Percentiles rank a stretch among this genome's conserved stretches.
Conservation (phyloP, 257 asterid genomes). For the Buddleja alternifolia region DNA sequence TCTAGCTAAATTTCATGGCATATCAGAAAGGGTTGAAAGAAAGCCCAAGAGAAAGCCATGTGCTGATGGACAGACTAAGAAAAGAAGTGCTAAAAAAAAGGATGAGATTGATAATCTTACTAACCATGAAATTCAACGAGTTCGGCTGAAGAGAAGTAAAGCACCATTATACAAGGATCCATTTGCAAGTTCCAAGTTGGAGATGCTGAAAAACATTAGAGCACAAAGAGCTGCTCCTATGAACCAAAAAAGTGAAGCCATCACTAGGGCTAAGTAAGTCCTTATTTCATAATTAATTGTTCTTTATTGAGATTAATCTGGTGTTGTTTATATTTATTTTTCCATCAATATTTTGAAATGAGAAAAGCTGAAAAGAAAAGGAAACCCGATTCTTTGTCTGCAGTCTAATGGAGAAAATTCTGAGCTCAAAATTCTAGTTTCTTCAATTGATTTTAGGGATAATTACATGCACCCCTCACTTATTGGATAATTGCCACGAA, state of each 20-base stretch:
- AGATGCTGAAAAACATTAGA: constrained; percentile 77
- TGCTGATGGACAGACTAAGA: constrained; percentile 50
- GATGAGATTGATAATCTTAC: constrained; percentile 36
- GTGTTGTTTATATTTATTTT: too few relatives aligned
- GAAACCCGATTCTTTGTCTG: too few relatives aligned
- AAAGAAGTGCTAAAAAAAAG: constrained; percentile 42
- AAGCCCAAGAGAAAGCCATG: constrained; percentile 60
- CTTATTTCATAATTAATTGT: neutral
- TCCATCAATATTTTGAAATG: too few relatives aligned
- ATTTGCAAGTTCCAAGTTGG: constrained; percentile 68
- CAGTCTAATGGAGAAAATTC: too few relatives aligned
- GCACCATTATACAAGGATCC: constrained; percentile 80
- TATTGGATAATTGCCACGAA: too few relatives aligned
- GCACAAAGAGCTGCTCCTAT: constrained; percentile 64
- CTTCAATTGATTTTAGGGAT: too few relatives aligned
- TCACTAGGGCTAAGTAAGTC: constrained; percentile 78
- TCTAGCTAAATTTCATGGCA: constrained; percentile 72
- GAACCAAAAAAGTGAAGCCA: constrained; percentile 57
- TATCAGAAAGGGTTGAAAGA: constrained; percentile 53
- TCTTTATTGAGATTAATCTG: neutral
- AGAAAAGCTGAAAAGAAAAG: too few relatives aligned
- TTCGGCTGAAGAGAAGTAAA: constrained; percentile 46
- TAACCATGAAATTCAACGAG: constrained; percentile 37
- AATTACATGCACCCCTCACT: too few relatives aligned
- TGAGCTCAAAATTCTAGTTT: too few relatives aligned